Evolutionary conservation across 169 alveolate genomes (phyloP).

Genomic region (Plasmodium inui): DNA sequence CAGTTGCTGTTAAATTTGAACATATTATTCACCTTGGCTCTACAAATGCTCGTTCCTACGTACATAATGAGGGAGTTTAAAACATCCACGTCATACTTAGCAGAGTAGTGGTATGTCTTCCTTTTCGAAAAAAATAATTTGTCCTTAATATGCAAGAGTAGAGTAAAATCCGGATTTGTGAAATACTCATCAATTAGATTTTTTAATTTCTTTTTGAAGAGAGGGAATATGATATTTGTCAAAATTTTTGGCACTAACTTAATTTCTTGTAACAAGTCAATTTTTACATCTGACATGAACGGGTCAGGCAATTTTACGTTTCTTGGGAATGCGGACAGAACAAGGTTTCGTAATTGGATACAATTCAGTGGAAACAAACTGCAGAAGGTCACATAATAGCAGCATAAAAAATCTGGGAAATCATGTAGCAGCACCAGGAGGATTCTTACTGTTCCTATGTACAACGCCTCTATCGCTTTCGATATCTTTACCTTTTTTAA

Average conservation of each 20-base stretch:
- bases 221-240: slow-evolving; percentile 65
- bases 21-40: slow-evolving; percentile 56
- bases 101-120: slow-evolving; percentile 41
- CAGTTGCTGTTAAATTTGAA: slow-evolving; percentile 59
- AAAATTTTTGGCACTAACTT: slow-evolving; percentile 88
- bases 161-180: slow-evolving; percentile 79
- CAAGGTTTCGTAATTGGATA: slow-evolving; percentile 94
- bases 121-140: slow-evolving; percentile 48
- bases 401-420: slow-evolving; percentile 97
- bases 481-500: slow-evolving; percentile 77
- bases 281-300: slow-evolving; percentile 89
- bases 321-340: slow-evolving; percentile 96
- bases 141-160: slow-evolving; percentile 44
- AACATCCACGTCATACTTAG: slow-evolving; percentile 55
- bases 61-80: slow-evolving; percentile 57
- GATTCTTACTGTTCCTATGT: slow-evolving; percentile 85
- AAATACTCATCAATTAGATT: slow-evolving; percentile 75
- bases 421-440: slow-evolving; percentile 94
- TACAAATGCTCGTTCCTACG: slow-evolving; percentile 68
- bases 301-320: slow-evolving; percentile 94
- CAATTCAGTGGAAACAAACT: slow-evolving; percentile 93
- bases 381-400: slow-evolving; percentile 93
- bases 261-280: slow-evolving; percentile 92
- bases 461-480: slow-evolving; percentile 74
- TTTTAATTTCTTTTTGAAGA: slow-evolving; percentile 77